Conservation (phyloP, 208 protist species). For the Leishmania turanica region DNA sequence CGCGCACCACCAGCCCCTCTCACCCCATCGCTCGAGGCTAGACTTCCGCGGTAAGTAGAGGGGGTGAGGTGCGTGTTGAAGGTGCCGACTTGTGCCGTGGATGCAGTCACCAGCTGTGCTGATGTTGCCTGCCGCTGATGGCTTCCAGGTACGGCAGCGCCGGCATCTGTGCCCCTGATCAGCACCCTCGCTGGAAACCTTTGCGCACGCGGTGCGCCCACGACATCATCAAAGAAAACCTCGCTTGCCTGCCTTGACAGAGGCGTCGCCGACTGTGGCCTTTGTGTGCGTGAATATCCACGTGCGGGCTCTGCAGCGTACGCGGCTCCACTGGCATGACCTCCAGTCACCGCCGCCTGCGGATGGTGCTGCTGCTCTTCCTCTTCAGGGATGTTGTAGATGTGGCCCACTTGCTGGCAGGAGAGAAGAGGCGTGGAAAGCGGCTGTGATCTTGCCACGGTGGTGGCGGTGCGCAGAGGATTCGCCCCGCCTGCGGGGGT, state of each 20-base stretch:
- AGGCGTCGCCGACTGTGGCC: neutral
- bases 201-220: neutral
- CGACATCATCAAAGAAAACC: constrained; percentile 8
- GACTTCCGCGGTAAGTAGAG: constrained; percentile 1
- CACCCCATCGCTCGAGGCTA: neutral
- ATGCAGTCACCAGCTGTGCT: neutral
- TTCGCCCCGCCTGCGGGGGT: neutral
- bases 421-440: neutral
- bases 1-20: neutral
- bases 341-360: neutral
- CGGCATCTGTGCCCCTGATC: neutral
- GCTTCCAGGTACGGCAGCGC: neutral
- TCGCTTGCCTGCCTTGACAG: neutral
- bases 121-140: neutral
- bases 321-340: neutral
- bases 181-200: neutral
- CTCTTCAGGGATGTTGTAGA: constrained; percentile 10
- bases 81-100: neutral
- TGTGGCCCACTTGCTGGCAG: neutral
- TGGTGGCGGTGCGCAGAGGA: neutral
- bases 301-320: neutral
- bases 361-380: neutral
- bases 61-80: neutral
- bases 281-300: neutral
- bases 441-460: neutral